Evolutionary conservation across 2,329 filamentous ascomycete genomes (phyloP).

Genomic region (Hysterium pulicare): DNA sequence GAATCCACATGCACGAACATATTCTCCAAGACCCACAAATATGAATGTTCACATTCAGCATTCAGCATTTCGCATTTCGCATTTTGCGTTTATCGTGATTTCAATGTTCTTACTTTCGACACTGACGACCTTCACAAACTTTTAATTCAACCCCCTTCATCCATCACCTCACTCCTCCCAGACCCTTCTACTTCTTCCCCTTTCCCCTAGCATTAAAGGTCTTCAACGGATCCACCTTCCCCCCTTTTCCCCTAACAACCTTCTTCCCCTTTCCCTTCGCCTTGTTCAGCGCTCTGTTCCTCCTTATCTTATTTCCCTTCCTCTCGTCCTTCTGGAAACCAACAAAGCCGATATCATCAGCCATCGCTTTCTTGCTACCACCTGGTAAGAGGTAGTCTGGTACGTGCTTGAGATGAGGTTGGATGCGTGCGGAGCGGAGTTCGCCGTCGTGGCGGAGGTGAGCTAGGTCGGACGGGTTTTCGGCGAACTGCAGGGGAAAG

Average conservation of each 20-base stretch:
- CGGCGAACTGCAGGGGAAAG: constrained; percentile 72
- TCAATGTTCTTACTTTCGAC: too few relatives aligned
- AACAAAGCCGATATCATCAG: constrained; percentile 72
- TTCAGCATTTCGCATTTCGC: too few relatives aligned
- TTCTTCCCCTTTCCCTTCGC: constrained; percentile 50
- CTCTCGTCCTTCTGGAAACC: constrained; percentile 51
- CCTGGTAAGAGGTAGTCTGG: constrained; percentile 87
- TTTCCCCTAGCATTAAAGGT: constrained; percentile 64
- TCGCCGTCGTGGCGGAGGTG: constrained; percentile 90
- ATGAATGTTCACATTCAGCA: too few relatives aligned
- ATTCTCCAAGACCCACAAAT: too few relatives aligned
- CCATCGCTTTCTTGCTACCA: constrained; percentile 65
- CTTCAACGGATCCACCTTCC: constrained; percentile 80
- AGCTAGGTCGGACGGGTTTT: constrained; percentile 85
- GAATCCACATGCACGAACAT: too few relatives aligned
- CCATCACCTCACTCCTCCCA: background rate
- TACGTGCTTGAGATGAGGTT: constrained; percentile 88
- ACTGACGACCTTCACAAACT: too few relatives aligned
- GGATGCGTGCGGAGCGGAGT: constrained; percentile 73
- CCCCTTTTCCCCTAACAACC: constrained; percentile 50
- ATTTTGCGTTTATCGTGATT: too few relatives aligned
- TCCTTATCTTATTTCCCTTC: constrained; percentile 40
- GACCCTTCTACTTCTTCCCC: constrained; percentile 30
- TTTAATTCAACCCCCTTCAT: background rate
- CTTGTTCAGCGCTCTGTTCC: constrained; percentile 44